Evolutionary conservation across 1,284 basidiomycete species (phyloP).

Genomic region (Papiliotrema terrestris): DNA sequence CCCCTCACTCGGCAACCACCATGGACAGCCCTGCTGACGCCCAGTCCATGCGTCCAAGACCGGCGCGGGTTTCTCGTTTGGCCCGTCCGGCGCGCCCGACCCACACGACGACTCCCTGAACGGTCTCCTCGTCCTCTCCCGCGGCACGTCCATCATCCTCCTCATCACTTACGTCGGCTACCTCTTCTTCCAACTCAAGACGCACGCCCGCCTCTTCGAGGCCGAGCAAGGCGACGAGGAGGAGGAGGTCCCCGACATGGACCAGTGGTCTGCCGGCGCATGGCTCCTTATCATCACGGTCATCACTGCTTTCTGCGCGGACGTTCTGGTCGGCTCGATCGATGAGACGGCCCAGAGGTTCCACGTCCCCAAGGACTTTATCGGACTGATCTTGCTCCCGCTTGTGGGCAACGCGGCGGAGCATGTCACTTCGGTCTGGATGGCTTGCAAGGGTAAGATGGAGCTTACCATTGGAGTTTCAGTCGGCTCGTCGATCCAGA

Average conservation of each 20-base stretch:
- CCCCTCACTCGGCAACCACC: no score
- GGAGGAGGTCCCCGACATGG: conserved; percentile 64
- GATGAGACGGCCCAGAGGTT: conserved; percentile 80
- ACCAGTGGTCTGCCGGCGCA: conserved; percentile 59
- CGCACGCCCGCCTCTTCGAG: conserved; percentile 55
- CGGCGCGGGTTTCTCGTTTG: conserved; percentile 17
- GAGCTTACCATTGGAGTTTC: conserved; percentile 83
- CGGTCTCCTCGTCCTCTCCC: conserved; percentile 72
- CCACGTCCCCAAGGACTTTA: conserved; percentile 66
- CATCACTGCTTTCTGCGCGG: conserved; percentile 81
- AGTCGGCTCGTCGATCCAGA: conserved; percentile 89
- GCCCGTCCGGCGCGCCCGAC: conserved; percentile 26
- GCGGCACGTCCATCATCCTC: conserved; percentile 78
- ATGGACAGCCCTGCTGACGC: neutral
- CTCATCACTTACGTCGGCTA: conserved; percentile 78
- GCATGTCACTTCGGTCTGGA: conserved; percentile 74
- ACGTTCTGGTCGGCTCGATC: conserved; percentile 68
- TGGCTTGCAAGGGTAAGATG: conserved; percentile 71
- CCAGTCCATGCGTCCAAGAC: conserved; percentile 37
- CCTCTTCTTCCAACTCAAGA: conserved; percentile 57
- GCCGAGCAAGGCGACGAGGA: conserved; percentile 52
- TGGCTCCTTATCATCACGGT: conserved; percentile 63
- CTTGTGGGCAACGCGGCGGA: conserved; percentile 65
- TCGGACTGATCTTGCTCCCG: conserved; percentile 54
- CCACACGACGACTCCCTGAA: conserved; percentile 41